Evolutionary conservation across 1,284 basidiomycete genomes (phyloP).

Genomic region (Somion occarium): DNA sequence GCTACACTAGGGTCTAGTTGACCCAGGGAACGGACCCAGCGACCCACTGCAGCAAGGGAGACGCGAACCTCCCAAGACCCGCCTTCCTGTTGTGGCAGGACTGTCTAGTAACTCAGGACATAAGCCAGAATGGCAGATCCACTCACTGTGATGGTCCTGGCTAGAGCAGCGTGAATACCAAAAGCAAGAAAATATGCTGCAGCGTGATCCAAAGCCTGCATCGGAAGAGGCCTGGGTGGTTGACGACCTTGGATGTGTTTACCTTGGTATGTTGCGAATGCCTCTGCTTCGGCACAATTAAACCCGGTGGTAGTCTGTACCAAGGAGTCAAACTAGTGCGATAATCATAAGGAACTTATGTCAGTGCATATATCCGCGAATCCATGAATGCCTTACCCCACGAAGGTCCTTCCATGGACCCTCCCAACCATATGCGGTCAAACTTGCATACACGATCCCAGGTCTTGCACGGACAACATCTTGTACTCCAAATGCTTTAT

Average conservation of each 20-base stretch:
- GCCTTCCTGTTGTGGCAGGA: conserved; percentile 41
- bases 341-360: not conserved
- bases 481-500: conserved; percentile 45
- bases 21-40: conserved; percentile 55
- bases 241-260: conserved; percentile 15
- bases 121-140: not conserved
- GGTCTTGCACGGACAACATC: conserved; percentile 39
- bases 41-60: conserved; percentile 50
- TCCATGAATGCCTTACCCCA: conserved; percentile 35
- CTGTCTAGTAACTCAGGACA: not conserved
- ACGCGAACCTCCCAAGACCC: conserved; percentile 60
- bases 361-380: not conserved
- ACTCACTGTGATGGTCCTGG: conserved; percentile 47
- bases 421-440: conserved; percentile 57
- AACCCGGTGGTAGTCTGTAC: conserved; percentile 65
- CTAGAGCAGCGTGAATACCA: conserved; percentile 52
- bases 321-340: conserved; percentile 57
- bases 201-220: conserved; percentile 62
- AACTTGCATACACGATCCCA: conserved; percentile 54
- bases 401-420: conserved; percentile 55
- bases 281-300: conserved; percentile 52
- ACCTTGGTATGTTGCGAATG: conserved; percentile 32
- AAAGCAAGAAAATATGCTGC: conserved; percentile 59
- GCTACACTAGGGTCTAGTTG: conserved; percentile 35
- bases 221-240: conserved; percentile 46